A percentile compares a stretch with the other conserved stretches of the same genome.
phyloP scores from a whole-genome alignment of 768 basidiomycete genomes.

The Krasilnikovozyma curviuscula region DNA sequence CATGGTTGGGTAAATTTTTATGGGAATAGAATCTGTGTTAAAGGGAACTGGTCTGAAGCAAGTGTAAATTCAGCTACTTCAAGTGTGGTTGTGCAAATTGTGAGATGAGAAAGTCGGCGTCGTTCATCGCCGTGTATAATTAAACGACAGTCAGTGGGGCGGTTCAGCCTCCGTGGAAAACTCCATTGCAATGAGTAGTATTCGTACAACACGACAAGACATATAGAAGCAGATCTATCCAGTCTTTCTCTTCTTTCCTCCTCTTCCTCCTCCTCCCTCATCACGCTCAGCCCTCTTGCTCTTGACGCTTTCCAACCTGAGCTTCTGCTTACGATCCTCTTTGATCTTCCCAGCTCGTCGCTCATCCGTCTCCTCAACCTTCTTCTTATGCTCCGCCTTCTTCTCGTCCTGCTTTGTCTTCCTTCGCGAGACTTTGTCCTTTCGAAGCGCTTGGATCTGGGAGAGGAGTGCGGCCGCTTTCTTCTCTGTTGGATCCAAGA shows the following conservation, averaged over 20 bases:
- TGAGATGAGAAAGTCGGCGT: no score
- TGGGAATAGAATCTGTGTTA: no score
- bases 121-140: no score
- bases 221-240: constrained; percentile 2
- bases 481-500: constrained; percentile 89
- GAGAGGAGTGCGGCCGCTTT: constrained; percentile 76
- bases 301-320: constrained; percentile 23
- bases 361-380: constrained; percentile 39
- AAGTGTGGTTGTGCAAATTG: no score
- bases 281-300: constrained; percentile 18
- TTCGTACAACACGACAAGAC: background rate
- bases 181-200: no score
- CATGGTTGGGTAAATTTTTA: no score
- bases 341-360: constrained; percentile 22
- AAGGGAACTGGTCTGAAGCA: no score
- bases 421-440: constrained; percentile 60
- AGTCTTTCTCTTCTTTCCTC: constrained; percentile 17
- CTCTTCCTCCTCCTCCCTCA: constrained; percentile 15
- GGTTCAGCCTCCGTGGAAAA: no score
- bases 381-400: constrained; percentile 47
- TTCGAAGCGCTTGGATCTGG: constrained; percentile 77
- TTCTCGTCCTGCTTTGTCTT: constrained; percentile 74
- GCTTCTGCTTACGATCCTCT: constrained; percentile 23
- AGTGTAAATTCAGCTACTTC: no score
- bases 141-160: no score